These are phyloP conservation scores for Gossypium raimondii DNA, from an alignment of 345 rosid genomes.

Conservation along the genomic window DNA sequence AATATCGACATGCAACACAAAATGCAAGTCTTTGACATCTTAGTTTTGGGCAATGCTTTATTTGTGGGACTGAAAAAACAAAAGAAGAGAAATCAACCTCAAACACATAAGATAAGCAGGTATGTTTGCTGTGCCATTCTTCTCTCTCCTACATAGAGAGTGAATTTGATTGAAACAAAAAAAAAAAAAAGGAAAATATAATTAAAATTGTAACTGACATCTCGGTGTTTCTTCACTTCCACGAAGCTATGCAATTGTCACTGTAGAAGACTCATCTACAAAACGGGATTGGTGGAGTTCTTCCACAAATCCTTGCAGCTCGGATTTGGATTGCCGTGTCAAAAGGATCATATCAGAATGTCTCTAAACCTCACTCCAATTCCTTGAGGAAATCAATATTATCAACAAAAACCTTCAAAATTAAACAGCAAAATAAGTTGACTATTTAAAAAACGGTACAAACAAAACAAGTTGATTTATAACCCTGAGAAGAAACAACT, in stretches of 20 bases:
- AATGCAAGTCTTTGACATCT: no score
- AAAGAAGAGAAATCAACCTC: neutral
- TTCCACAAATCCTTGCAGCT: conserved; percentile 12
- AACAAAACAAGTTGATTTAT: neutral
- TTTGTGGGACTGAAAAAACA: neutral
- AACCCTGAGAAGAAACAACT: neutral
- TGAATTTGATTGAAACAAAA: neutral
- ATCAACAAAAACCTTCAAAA: conserved; percentile 84
- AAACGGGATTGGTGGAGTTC: conserved; percentile 18
- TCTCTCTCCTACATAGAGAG: neutral
- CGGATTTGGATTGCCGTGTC: conserved; percentile 3
- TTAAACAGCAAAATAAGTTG: neutral
- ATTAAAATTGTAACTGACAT: neutral
- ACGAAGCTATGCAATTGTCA: conserved; percentile 13
- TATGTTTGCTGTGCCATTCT: neutral
- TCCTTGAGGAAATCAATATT: conserved; percentile 85
- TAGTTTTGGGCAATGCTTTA: no score
- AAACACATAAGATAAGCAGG: no score
- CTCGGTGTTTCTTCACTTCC: conserved; percentile 18
- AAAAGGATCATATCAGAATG: conserved; percentile 7
- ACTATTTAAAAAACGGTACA: neutral
- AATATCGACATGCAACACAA: no score
- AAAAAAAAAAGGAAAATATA: neutral
- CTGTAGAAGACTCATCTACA: conserved; percentile 28
- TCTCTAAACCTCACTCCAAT: conserved; percentile 57